These are phyloP conservation scores for Skeletonema costatum DNA, from an alignment of 108 stramenopile species.

Conservation along the genomic window DNA sequence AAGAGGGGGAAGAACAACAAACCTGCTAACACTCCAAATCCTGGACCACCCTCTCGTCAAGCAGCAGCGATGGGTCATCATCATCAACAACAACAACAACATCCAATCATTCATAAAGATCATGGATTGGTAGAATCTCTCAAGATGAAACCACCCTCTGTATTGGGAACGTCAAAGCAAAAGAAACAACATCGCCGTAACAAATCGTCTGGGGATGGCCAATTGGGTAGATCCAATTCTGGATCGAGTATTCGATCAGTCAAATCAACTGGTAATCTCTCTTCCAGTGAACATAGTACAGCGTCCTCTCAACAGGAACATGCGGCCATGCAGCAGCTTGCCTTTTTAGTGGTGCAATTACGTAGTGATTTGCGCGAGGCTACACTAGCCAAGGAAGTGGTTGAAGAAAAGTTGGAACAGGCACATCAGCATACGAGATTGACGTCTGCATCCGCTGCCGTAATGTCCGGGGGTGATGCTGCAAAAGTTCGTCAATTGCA, in stretches of 20 bases:
- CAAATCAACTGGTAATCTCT: not conserved
- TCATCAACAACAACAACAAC: not conserved
- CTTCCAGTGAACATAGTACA: not conserved
- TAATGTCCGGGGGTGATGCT: not conserved
- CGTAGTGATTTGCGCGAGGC: slow-evolving; percentile 25
- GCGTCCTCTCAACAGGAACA: slow-evolving; percentile 5
- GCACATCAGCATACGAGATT: not conserved
- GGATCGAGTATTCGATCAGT: not conserved
- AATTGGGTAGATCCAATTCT: not conserved
- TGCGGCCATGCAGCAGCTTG: slow-evolving; percentile 47
- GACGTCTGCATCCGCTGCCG: not conserved
- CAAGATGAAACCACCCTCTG: not conserved
- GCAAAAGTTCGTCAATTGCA: slow-evolving; percentile 1
- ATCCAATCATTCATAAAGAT: not conserved
- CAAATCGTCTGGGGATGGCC: not conserved
- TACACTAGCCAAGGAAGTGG: slow-evolving; percentile 16
- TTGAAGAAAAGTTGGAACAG: slow-evolving; percentile 26
- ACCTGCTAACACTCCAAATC: not conserved
- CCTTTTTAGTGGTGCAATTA: slow-evolving; percentile 32
- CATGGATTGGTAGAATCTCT: not conserved
- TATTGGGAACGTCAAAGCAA: not conserved
- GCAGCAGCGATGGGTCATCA: not conserved
- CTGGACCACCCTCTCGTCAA: not conserved
- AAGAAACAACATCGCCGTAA: not conserved
- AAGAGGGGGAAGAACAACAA: not conserved